These are phyloP conservation scores for Kodamaea fukazawae DNA, from an alignment of 805 yeast species.

Conservation along the genomic window DNA sequence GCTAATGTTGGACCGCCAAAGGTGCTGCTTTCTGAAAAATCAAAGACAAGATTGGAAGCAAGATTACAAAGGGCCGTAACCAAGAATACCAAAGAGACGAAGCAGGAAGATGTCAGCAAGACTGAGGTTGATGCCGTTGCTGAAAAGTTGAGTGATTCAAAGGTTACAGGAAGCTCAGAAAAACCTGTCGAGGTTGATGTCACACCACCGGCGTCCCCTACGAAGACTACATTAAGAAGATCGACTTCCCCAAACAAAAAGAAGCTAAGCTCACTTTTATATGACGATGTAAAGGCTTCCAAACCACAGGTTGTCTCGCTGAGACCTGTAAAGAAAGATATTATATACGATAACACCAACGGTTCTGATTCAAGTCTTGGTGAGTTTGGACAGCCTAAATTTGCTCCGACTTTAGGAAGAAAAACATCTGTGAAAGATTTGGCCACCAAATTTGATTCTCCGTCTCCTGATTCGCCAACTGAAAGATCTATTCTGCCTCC, in stretches of 20 bases:
- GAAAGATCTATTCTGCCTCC: conserved; percentile 17
- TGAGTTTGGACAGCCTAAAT: conserved; percentile 29
- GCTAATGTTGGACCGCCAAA: conserved; percentile 3
- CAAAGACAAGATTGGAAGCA: conserved; percentile 28
- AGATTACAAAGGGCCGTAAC: conserved; percentile 26
- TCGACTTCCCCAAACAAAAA: conserved; percentile 42
- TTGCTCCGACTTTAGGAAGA: conserved; percentile 24
- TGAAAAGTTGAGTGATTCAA: not conserved
- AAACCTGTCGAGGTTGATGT: conserved; percentile 1
- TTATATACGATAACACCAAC: conserved; percentile 16
- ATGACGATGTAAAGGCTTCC: conserved; percentile 10
- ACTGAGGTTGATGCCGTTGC: too few species aligned
- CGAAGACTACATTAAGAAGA: conserved; percentile 24
- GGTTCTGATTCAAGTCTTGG: conserved; percentile 7
- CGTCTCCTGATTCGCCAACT: conserved; percentile 14
- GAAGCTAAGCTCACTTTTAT: conserved; percentile 21
- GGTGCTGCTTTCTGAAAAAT: conserved; percentile 14
- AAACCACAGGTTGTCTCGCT: conserved; percentile 21
- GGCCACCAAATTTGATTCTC: conserved; percentile 27
- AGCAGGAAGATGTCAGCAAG: not conserved
- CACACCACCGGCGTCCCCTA: conserved; percentile 20
- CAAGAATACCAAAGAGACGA: conserved; percentile 14
- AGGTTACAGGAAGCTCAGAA: not conserved
- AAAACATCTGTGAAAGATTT: conserved; percentile 34
- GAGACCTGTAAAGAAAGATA: conserved; percentile 25